Percentiles rank a stretch among this genome's conserved stretches.
These are phyloP conservation scores for Coprinopsis strossmayeri DNA, from an alignment of 768 basidiomycete species.

Conservation along the genomic window DNA sequence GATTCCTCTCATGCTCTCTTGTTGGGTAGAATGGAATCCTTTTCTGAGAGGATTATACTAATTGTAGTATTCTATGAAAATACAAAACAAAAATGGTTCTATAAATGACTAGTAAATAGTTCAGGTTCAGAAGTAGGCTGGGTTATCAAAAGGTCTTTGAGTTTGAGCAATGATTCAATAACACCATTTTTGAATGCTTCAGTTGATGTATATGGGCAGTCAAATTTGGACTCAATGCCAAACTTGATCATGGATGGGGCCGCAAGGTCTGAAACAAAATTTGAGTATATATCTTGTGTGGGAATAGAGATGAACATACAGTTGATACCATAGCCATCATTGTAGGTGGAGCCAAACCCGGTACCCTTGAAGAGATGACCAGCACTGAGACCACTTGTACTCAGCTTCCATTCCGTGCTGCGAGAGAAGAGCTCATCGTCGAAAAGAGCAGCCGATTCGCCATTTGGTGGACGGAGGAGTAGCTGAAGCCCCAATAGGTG, in stretches of 20 bases:
- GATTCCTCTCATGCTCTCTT: neutral
- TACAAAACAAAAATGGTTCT: slow-evolving; percentile 2
- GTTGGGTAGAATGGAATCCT: neutral
- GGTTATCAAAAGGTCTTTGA: slow-evolving; percentile 48
- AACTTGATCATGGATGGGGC: slow-evolving; percentile 79
- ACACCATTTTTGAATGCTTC: slow-evolving; percentile 56
- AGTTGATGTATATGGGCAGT: slow-evolving; percentile 66
- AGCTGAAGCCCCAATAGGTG: slow-evolving; percentile 83
- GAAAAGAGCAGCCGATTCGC: slow-evolving; percentile 59
- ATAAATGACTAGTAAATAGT: slow-evolving; percentile 24
- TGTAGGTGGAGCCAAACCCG: slow-evolving; percentile 79
- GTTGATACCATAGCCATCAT: slow-evolving; percentile 91
- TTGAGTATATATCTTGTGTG: neutral
- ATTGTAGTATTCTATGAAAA: neutral
- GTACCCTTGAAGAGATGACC: slow-evolving; percentile 86
- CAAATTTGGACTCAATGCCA: slow-evolving; percentile 87
- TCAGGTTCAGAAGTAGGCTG: slow-evolving; percentile 14
- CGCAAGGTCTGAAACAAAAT: slow-evolving; percentile 56
- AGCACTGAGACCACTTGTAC: slow-evolving; percentile 84
- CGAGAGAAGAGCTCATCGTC: slow-evolving; percentile 69
- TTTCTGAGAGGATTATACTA: neutral
- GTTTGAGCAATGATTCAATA: slow-evolving; percentile 56
- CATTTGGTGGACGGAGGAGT: slow-evolving; percentile 47
- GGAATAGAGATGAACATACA: slow-evolving; percentile 45
- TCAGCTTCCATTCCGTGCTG: slow-evolving; percentile 82